These are phyloP conservation scores for Erodium texanum DNA, from an alignment of 441 rosid genomes.

Conservation along the genomic window DNA sequence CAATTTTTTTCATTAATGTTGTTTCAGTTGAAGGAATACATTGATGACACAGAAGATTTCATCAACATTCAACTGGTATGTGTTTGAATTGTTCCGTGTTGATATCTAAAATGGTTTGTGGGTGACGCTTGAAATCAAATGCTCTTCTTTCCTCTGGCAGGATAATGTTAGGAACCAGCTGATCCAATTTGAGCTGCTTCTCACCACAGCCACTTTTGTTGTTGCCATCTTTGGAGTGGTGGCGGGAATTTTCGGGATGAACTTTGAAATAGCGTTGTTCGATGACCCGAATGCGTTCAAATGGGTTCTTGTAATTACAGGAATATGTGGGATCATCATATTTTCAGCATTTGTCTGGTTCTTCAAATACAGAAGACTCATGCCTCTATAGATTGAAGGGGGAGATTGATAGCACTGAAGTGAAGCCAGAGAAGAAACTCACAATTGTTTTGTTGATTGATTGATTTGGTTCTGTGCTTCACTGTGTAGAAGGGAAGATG, in stretches of 20 bases:
- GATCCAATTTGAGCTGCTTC: slow-evolving; percentile 87
- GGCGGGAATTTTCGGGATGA: slow-evolving; percentile 96
- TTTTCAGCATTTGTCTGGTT: slow-evolving; percentile 77
- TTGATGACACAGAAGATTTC: slow-evolving; percentile 97
- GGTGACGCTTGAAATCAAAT: background rate
- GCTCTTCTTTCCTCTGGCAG: slow-evolving; percentile 29
- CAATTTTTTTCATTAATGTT: slow-evolving; percentile 8
- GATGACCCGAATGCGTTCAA: slow-evolving; percentile 59
- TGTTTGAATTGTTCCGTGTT: background rate
- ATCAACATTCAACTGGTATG: slow-evolving; percentile 93
- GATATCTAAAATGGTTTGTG: background rate
- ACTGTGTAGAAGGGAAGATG: background rate
- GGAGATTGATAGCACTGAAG: background rate
- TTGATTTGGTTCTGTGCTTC: background rate
- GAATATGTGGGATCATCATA: slow-evolving; percentile 44
- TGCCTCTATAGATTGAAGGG: slow-evolving; percentile 45
- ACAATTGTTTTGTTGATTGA: background rate
- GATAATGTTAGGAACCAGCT: slow-evolving; percentile 94
- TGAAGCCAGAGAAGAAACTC: background rate
- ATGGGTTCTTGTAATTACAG: slow-evolving; percentile 84
- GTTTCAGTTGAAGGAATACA: slow-evolving; percentile 88
- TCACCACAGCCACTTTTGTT: slow-evolving; percentile 88
- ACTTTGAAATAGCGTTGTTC: slow-evolving; percentile 58
- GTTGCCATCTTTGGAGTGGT: slow-evolving; percentile 96
- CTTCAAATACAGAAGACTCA: slow-evolving; percentile 84